Base-by-base conservation (phyloP, 139 green algal genomes). In the Dunaliella primolecta region DNA sequence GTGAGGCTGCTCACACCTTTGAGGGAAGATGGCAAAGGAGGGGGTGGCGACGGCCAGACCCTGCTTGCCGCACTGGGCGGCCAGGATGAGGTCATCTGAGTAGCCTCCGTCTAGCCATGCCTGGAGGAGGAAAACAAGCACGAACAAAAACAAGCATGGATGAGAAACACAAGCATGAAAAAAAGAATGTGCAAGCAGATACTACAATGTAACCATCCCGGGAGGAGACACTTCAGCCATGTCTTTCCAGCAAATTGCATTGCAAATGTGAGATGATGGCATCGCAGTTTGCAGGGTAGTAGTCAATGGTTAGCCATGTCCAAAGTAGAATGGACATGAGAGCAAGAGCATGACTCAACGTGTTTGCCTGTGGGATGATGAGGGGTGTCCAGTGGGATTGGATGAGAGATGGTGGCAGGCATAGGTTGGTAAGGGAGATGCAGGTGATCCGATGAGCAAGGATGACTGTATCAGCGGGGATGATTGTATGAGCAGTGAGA, bases 31-130 rank as follows among this genome's bases (percentile, higher is more conserved):
- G 74, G 94, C 88, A 46, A 87, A 91, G 1, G 86, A 86, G 0
- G 94, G 95, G 82, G 92, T 92, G 29, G 89, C 86, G 24, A 98
- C 91, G 32, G 36, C n/a, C 78, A 96, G 87, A 15, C 83, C 23
- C 0, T 91, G 87, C 74, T 93, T 85, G 0, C 75, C 87, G 75
- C 92, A 95, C 77, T 90, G 86, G 33, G 92, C 89, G 3, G 95
- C 95, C 2, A 97, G 87, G 0, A 94, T 96, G 20, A 99, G 80
- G 56, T 99, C 96, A 85, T 99, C 96, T 11, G 90, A 95, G 89
- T 98, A 98, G 32, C 96, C 96, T 29, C 95, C 95, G 24, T 94
- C 70, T 0, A 55, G 38, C 80, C 80, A 84, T 20, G 55, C 80
- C 79, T 83, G 79, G 3, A n/a, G 72, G 72, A n/a, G n/a, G n/a